phyloP scores from a whole-genome alignment of 306 rosid genomes.

The Ochetophila trinervis region DNA sequence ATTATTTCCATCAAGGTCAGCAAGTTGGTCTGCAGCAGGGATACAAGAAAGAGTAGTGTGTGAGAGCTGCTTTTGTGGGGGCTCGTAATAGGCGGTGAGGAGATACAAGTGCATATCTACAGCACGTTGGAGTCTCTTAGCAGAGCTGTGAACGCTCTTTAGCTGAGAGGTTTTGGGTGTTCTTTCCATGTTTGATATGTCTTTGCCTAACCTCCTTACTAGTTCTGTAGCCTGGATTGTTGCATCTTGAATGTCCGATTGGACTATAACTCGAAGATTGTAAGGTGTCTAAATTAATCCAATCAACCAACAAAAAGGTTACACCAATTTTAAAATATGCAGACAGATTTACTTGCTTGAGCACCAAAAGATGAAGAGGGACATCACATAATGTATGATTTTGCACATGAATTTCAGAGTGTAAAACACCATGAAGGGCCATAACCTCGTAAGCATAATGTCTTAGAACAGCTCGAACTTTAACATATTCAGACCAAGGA shows the following conservation, averaged over 20 bases:
- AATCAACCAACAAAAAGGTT: no score
- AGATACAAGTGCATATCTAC: constrained; percentile 53
- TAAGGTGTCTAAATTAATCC: no score
- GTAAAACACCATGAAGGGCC: constrained; percentile 72
- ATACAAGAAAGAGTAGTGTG: constrained; percentile 27
- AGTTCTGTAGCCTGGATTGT: constrained; percentile 59
- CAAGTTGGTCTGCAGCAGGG: constrained; percentile 13
- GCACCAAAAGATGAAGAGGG: no score
- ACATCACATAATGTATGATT: constrained; percentile 1
- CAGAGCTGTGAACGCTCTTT: constrained; percentile 43
- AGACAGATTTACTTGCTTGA: no score
- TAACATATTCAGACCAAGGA: constrained; percentile 70
- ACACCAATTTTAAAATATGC: no score
- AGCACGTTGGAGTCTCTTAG: constrained; percentile 53
- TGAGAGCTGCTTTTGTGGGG: constrained; percentile 31
- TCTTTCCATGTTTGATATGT: constrained; percentile 49
- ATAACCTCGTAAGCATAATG: constrained; percentile 71
- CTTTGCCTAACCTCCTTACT: constrained; percentile 48
- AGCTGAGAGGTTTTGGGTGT: constrained; percentile 31
- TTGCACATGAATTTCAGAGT: constrained; percentile 84
- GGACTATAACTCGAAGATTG: constrained; percentile 49
- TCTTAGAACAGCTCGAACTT: constrained; percentile 60
- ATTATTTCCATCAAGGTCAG: constrained; percentile 17
- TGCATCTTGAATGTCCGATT: constrained; percentile 55
- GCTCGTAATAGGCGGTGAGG: no score